These are phyloP conservation scores for Aureobasidium melanogenum DNA, from an alignment of 2,329 filamentous ascomycete genomes.

Conservation along the genomic window DNA sequence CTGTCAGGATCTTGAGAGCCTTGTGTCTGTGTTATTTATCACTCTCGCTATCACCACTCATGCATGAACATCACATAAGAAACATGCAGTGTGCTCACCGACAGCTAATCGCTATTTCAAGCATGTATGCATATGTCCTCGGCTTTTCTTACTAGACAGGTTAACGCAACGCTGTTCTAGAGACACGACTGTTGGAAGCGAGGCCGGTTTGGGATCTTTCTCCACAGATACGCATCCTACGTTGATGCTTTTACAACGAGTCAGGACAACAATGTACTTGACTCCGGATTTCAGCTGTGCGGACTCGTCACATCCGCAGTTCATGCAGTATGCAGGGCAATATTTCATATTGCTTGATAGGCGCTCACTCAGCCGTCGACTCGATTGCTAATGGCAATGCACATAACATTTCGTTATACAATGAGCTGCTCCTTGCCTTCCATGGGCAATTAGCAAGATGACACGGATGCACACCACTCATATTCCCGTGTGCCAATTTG, in stretches of 20 bases:
- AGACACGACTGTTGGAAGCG: conserved; percentile 6
- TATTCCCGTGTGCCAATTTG: neutral
- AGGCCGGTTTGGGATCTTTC: neutral
- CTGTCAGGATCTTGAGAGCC: neutral
- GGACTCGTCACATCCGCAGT: neutral
- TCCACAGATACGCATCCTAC: conserved; percentile 7
- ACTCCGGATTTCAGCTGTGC: neutral
- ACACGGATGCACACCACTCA: neutral
- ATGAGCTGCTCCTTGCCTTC: neutral
- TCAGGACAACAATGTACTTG: neutral
- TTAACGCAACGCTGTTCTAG: neutral
- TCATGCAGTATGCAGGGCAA: conserved; percentile 8
- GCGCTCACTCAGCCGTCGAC: neutral
- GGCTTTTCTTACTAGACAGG: neutral
- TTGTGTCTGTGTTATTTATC: neutral
- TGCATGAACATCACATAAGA: conserved; percentile 1
- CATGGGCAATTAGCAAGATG: neutral
- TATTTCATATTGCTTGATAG: neutral
- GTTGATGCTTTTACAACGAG: neutral
- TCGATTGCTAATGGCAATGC: neutral
- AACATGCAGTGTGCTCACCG: conserved; percentile 1
- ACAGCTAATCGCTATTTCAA: neutral
- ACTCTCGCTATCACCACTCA: neutral
- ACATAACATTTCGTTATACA: neutral
- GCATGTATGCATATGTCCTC: neutral